Conservation (phyloP, 345 rosid species). For the Brassica incana region DNA sequence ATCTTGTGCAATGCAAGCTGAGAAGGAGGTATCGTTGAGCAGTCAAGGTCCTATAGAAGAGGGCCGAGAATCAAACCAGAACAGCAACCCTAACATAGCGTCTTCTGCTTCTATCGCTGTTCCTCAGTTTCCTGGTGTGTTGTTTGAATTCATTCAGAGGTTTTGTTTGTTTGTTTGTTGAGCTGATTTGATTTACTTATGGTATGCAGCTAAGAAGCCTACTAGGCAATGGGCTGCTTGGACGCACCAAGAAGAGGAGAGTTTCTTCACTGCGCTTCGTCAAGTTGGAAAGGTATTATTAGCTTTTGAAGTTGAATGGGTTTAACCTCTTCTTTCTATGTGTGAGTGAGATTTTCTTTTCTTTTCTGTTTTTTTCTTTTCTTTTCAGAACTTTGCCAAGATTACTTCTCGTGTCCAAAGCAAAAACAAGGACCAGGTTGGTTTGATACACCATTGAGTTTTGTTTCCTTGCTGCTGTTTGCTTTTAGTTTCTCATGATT, state of each 20-base stretch:
- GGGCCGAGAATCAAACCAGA: conserved; percentile 40
- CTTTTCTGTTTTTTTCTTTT: too few relatives aligned
- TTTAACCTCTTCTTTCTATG: background rate
- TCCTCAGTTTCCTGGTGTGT: conserved; percentile 63
- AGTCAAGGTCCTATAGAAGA: conserved; percentile 30
- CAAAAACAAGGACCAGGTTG: conserved; percentile 99
- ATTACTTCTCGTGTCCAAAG: conserved; percentile 93
- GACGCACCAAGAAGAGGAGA: conserved; percentile 98
- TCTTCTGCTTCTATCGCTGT: conserved; percentile 44
- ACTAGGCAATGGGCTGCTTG: conserved; percentile 99
- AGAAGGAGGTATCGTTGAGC: conserved; percentile 25
- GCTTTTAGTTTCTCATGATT: conserved; percentile 18
- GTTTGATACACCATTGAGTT: conserved; percentile 10
- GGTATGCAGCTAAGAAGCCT: conserved; percentile 67
- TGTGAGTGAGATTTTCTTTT: too few relatives aligned
- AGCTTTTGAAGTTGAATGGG: conserved; percentile 15
- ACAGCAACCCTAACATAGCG: conserved; percentile 42
- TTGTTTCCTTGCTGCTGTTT: background rate
- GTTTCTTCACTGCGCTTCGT: conserved; percentile 94
- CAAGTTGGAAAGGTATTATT: conserved; percentile 94
- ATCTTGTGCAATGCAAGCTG: conserved; percentile 33
- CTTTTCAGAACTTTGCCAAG: conserved; percentile 89
- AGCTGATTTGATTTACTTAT: background rate
- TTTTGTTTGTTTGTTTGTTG: background rate
- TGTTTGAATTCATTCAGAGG: conserved; percentile 33